These are phyloP conservation scores for Galerina marginata DNA, from an alignment of 768 basidiomycete species.

Conservation along the genomic window DNA sequence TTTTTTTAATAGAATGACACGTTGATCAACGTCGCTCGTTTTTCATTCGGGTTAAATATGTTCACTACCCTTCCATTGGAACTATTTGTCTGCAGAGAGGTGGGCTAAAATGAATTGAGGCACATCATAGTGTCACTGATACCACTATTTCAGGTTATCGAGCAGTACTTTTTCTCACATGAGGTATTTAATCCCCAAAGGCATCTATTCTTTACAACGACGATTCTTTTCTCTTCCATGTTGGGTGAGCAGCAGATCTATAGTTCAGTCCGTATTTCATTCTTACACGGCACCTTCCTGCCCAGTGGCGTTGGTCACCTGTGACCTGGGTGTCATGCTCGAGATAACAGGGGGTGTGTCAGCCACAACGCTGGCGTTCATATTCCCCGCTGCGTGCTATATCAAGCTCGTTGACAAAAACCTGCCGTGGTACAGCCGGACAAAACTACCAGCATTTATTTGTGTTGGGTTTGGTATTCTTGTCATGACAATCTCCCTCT, in stretches of 20 bases:
- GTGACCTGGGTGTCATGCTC: constrained; percentile 97
- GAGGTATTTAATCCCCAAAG: constrained; percentile 82
- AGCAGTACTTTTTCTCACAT: constrained; percentile 94
- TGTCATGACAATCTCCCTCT: constrained; percentile 80
- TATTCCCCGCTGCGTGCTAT: constrained; percentile 90
- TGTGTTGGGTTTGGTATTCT: constrained; percentile 78
- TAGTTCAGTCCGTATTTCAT: not conserved
- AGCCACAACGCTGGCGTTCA: constrained; percentile 90
- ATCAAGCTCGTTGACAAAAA: constrained; percentile 67
- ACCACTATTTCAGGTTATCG: constrained; percentile 64
- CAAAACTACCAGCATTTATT: constrained; percentile 74
- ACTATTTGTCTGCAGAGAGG: constrained; percentile 96
- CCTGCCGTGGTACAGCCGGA: constrained; percentile 68
- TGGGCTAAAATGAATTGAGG: constrained; percentile 28
- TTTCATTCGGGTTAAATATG: constrained; percentile 96
- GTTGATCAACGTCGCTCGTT: constrained; percentile 94
- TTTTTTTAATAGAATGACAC: constrained; percentile 63
- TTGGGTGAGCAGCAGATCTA: constrained; percentile 53
- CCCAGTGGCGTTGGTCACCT: constrained; percentile 90
- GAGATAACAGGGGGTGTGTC: constrained; percentile 98
- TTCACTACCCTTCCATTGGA: constrained; percentile 97
- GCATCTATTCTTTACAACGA: constrained; percentile 90
- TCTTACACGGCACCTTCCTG: constrained; percentile 13
- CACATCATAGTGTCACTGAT: not conserved
- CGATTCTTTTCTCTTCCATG: constrained; percentile 83